Evolutionary conservation across 495 filamentous ascomycete species (phyloP).

Genomic region (Aspergillus incahuasiensis): DNA sequence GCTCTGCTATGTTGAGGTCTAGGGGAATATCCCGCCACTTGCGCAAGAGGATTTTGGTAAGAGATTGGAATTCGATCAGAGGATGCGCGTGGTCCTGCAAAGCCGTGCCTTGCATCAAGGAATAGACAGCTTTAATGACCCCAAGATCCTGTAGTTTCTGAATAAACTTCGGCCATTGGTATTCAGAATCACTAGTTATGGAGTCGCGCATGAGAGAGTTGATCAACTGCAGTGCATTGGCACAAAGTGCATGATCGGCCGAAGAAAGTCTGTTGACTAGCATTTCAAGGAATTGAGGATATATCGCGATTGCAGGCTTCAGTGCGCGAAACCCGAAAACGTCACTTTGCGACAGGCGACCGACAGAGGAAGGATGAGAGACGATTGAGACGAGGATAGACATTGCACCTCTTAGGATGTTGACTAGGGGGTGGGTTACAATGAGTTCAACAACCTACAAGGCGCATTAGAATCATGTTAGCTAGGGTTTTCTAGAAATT

Average conservation of each 20-base stretch:
- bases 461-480: not conserved
- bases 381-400: conserved; percentile 92
- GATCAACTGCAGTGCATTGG: conserved; percentile 89
- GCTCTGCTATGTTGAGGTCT: conserved; percentile 81
- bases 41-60: conserved; percentile 83
- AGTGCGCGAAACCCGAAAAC: conserved; percentile 82
- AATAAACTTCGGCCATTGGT: conserved; percentile 93
- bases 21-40: conserved; percentile 88
- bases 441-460: conserved; percentile 82
- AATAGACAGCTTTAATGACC: conserved; percentile 85
- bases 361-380: conserved; percentile 63
- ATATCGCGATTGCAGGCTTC: conserved; percentile 83
- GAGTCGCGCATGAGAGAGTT: conserved; percentile 94
- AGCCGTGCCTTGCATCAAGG: conserved; percentile 87
- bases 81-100: conserved; percentile 93
- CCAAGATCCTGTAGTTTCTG: conserved; percentile 89
- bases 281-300: conserved; percentile 93
- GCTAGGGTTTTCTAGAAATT: not conserved
- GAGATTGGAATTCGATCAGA: conserved; percentile 83
- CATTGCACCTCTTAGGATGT: conserved; percentile 95
- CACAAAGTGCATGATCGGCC: conserved; percentile 93
- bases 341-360: conserved; percentile 41
- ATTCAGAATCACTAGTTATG: conserved; percentile 63
- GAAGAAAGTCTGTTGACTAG: conserved; percentile 83
- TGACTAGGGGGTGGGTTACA: conserved; percentile 92